Evolutionary conservation across 768 basidiomycete genomes (phyloP).

Genomic region (Cubamyces lactineus): DNA sequence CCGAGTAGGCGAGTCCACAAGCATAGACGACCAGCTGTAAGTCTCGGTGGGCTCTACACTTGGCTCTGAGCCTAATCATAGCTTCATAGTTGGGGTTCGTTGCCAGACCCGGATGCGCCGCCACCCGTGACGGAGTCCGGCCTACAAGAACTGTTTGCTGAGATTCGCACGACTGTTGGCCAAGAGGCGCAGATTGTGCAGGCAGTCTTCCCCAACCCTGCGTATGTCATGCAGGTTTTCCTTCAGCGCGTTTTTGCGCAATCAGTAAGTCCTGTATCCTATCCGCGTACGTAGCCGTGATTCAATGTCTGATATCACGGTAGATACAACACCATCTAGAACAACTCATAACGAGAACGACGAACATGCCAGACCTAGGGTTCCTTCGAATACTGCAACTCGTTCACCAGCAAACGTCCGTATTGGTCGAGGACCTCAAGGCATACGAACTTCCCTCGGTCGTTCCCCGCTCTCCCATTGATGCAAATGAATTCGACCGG

Average conservation of each 20-base stretch:
- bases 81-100: constrained; percentile 68
- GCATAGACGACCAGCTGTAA: constrained; percentile 60
- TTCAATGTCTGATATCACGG: neutral
- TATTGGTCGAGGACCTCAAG: constrained; percentile 89
- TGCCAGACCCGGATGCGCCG: constrained; percentile 78
- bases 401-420: constrained; percentile 76
- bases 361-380: constrained; percentile 81
- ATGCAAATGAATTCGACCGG: constrained; percentile 61
- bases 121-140: constrained; percentile 83
- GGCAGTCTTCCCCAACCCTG: constrained; percentile 96
- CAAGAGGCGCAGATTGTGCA: constrained; percentile 98
- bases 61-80: neutral
- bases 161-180: constrained; percentile 89
- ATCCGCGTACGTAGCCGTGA: neutral
- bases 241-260: constrained; percentile 97
- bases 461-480: constrained; percentile 64
- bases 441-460: constrained; percentile 80
- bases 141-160: constrained; percentile 75
- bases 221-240: constrained; percentile 97
- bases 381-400: constrained; percentile 91
- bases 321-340: constrained; percentile 99
- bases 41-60: constrained; percentile 25
- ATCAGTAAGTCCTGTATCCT: constrained; percentile 60
- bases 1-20: constrained; percentile 68
- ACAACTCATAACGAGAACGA: constrained; percentile 75